Evolutionary conservation across 495 filamentous ascomycete genomes (phyloP).

Genomic region (Penicillium steckii): DNA sequence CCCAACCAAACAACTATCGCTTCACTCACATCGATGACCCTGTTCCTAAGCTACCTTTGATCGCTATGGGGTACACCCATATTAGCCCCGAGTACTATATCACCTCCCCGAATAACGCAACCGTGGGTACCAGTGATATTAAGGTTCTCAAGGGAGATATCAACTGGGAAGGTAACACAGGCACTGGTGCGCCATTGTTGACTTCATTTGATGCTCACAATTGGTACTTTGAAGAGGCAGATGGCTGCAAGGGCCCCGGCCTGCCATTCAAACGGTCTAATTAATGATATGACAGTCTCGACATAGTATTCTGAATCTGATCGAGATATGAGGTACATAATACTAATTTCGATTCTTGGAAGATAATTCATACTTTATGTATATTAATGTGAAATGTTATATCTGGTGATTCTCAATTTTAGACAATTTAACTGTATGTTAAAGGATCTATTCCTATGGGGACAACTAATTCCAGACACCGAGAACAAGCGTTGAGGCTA

Average conservation of each 20-base stretch:
- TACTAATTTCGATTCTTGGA: too few relatives aligned
- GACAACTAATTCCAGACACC: too few relatives aligned
- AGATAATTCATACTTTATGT: too few relatives aligned
- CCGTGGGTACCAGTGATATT: conserved; percentile 35
- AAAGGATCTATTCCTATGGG: too few relatives aligned
- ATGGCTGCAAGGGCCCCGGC: conserved; percentile 25
- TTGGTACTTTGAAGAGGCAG: conserved; percentile 45
- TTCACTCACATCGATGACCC: conserved; percentile 65
- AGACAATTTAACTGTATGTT: background rate
- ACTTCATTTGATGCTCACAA: conserved; percentile 33
- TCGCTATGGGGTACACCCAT: conserved; percentile 55
- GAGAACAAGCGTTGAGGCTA: background rate
- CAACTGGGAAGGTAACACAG: conserved; percentile 44
- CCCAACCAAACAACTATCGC: conserved; percentile 57
- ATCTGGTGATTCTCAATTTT: background rate
- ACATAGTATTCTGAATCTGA: too few relatives aligned
- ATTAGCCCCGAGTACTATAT: conserved; percentile 65
- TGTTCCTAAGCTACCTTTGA: conserved; percentile 60
- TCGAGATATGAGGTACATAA: too few relatives aligned
- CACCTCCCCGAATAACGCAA: conserved; percentile 29
- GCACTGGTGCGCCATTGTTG: conserved; percentile 23
- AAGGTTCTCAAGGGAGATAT: conserved; percentile 29
- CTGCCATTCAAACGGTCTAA: conserved; percentile 18
- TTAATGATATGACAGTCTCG: too few relatives aligned
- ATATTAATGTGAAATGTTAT: too few relatives aligned